Base-by-base conservation (phyloP, 192 early-diverging fungal genomes). In the Mortierella antarctica region DNA sequence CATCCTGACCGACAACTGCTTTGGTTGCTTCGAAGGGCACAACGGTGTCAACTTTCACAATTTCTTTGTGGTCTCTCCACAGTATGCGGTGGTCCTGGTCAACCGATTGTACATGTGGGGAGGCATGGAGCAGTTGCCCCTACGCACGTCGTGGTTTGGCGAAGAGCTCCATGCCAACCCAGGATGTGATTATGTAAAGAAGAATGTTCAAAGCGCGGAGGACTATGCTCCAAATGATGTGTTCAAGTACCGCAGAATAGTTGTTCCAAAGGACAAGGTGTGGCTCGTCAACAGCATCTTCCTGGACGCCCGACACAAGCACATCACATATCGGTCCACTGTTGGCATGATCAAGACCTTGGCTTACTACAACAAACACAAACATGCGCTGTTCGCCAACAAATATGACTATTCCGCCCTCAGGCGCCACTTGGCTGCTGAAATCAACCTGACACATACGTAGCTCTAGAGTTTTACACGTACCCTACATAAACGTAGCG, bases 41-140 rank as follows among this genome's bases (percentile, higher is more conserved):
- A 45, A 7, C 7, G 61, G 51, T 14, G 7, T 53, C 1, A 42
- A 40, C 49, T 68, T 69, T 52, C 82, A 78, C 53, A 50, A 17
- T n/a, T 68, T 78, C 67, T 83, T 57, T 70, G 66, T 83, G 7
- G 63, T 83, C 23, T 83, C 82, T 69, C 82, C 82, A 41, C 61
- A 69, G 62, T 73, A 73, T 51, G 70, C 48, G 45, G 62, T 83
- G 31, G 71, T 78, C 9, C 70, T 83, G 2, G 52, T 61, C 6
- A 67, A 62, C 4, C 65, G 73, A 6, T 5, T 45, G 1, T 40
- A 61, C 14, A 62, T 63, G 46, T 46, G 23, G 20, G 44, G 23
- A 39, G 11, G 3, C 0, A 66, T 45, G 45, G 20, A 12, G 21
- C 15, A 17, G 2, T 23, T 68, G 14, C 57, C 67, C 23, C 31